Evolutionary conservation across 495 filamentous ascomycete species (phyloP).

Genomic region (Bombardia bombarda): DNA sequence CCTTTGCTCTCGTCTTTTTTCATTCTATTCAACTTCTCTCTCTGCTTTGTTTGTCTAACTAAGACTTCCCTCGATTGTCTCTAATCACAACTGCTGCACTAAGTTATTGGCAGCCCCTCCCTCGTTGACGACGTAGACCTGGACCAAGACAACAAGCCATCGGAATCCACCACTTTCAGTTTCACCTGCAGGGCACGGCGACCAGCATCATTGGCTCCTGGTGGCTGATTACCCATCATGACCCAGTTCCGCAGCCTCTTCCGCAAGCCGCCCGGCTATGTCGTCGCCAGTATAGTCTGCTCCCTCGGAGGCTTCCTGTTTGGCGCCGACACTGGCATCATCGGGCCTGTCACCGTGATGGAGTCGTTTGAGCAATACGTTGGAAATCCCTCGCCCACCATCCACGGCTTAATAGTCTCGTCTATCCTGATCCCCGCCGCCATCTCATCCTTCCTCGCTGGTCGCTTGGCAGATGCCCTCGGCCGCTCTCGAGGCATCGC

Average conservation of each 20-base stretch:
- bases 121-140: too few relatives aligned
- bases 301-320: slow-evolving; percentile 2
- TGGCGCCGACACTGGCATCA: slow-evolving; percentile 54
- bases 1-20: too few relatives aligned
- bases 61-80: too few relatives aligned
- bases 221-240: too few relatives aligned
- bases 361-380: slow-evolving; percentile 43
- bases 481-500: slow-evolving; percentile 47
- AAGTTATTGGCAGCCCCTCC: too few relatives aligned
- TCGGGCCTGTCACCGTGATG: slow-evolving; percentile 60
- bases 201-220: too few relatives aligned
- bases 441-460: slow-evolving; percentile 55
- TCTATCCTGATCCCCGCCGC: slow-evolving; percentile 57
- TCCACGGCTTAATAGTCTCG: slow-evolving; percentile 60
- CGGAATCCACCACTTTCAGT: too few relatives aligned
- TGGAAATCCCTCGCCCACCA: slow-evolving; percentile 45
- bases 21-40: too few relatives aligned
- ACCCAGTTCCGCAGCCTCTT: neutral
- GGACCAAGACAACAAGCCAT: too few relatives aligned
- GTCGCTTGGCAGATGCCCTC: slow-evolving; percentile 50
- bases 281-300: neutral
- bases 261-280: slow-evolving; percentile 1
- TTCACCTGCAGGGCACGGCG: too few relatives aligned
- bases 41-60: too few relatives aligned
- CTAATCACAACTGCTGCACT: too few relatives aligned